Base-by-base conservation (phyloP, 169 alveolate genomes). In the Plasmodium cynomolgi region DNA sequence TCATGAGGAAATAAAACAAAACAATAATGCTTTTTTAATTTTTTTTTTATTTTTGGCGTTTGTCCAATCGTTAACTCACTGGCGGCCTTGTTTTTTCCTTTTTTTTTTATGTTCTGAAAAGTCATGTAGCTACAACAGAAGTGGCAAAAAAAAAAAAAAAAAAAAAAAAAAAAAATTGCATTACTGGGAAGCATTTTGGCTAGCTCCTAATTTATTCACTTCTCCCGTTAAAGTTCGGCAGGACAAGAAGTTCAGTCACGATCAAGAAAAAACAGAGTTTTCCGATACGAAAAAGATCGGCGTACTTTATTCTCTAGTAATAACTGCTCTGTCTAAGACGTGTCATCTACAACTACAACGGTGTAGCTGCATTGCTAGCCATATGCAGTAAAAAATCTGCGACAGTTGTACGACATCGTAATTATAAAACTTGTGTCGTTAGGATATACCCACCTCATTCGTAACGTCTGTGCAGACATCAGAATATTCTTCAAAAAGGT, bases 141-240 rank as follows among this genome's bases (percentile, higher is more conserved):
- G 34, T 20, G 26, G 17, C n/a, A n/a, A n/a, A n/a, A 62, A 20
- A 62, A 62, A 20, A 20, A 20, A 62, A 58, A 58, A 58, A 62
- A n/a, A n/a, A n/a, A n/a, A n/a, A 62, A 62, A 62, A 62, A 62
- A 62, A 62, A 62, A 62, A 62, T 62, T 62, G 75, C 75, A n/a
- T 20, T n/a, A 1, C 34, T 62, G 11, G 75, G 17, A 62, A 20
- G 33, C 75, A 62, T 62, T 62, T 62, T 62, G 75, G 75, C 75
- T 62, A 62, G 75, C 3, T 62, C 75, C 75, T 9, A 20, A n/a
- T 6, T 62, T 62, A 62, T 62, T 62, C 33, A 62, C 9, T 62
- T 62, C 75, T 62, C 33, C 33, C 15, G 23, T 62, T 62, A 20
- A 20, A 17, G 34, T 9, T 62, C 75, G 13, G 75, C 75, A 62